Evolutionary conservation across 2,329 filamentous ascomycete genomes (phyloP).

Genomic region (Dothidotthia symphoricarpi): DNA sequence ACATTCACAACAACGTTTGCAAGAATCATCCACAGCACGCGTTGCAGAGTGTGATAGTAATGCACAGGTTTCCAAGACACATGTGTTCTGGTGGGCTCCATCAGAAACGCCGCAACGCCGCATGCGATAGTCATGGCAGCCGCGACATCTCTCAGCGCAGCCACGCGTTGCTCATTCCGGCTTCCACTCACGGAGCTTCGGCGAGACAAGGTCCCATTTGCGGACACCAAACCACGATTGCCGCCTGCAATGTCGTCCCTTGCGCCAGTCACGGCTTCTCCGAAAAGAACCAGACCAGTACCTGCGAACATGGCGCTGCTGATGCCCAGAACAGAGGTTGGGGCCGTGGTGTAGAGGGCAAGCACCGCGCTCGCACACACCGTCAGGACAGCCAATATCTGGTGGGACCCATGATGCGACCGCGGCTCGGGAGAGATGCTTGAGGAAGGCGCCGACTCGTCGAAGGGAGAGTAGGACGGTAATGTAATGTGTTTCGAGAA

Average conservation of each 20-base stretch:
- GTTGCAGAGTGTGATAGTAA: conserved; percentile 25
- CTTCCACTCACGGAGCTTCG: conserved; percentile 24
- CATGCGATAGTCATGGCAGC: conserved; percentile 26
- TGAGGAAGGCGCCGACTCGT: conserved; percentile 21
- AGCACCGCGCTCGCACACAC: conserved; percentile 39
- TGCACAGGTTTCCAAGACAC: conserved; percentile 30
- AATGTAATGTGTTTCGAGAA: conserved; percentile 24
- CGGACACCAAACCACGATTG: conserved; percentile 36
- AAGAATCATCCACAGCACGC: conserved; percentile 28
- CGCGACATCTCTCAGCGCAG: conserved; percentile 33
- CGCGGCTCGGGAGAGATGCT: conserved; percentile 14
- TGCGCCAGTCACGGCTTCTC: conserved; percentile 30
- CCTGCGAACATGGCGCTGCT: conserved; percentile 45
- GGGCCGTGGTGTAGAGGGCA: conserved; percentile 34
- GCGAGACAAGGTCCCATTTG: conserved; percentile 34
- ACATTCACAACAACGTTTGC: conserved; percentile 27
- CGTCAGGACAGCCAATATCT: conserved; percentile 36
- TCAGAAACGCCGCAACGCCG: conserved; percentile 26
- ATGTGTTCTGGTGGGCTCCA: conserved; percentile 29
- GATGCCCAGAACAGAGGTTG: conserved; percentile 43
- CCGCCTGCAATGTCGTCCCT: conserved; percentile 25
- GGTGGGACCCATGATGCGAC: conserved; percentile 20
- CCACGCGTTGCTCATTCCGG: conserved; percentile 24
- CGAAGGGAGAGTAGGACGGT: conserved; percentile 21
- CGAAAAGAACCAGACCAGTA: conserved; percentile 44